Percentiles rank a stretch among this genome's conserved stretches.
phyloP scores from a whole-genome alignment of 2,329 filamentous ascomycete species.

The Xylaria sp. region DNA sequence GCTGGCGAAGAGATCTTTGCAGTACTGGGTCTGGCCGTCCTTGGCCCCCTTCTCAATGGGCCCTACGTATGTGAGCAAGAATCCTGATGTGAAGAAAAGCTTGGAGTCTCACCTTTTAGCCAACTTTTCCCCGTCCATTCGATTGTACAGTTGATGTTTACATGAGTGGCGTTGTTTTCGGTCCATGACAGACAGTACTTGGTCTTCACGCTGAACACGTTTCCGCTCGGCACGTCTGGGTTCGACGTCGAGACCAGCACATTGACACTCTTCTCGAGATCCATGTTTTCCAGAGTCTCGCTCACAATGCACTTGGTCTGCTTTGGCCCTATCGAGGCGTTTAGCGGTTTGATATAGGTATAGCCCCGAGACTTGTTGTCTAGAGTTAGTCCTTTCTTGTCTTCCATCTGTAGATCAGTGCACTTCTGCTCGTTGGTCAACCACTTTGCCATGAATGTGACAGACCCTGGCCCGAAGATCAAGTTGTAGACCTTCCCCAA shows the following conservation, averaged over 20 bases:
- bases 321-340: slow-evolving; percentile 81
- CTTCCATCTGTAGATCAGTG: slow-evolving; percentile 82
- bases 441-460: slow-evolving; percentile 83
- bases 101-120: slow-evolving; percentile 74
- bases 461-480: slow-evolving; percentile 81
- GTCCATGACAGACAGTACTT: slow-evolving; percentile 95
- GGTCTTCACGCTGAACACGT: slow-evolving; percentile 88
- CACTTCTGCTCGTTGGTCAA: slow-evolving; percentile 87
- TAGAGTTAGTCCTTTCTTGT: slow-evolving; percentile 74
- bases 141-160: slow-evolving; percentile 86
- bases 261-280: slow-evolving; percentile 84
- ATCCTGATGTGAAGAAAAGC: neutral
- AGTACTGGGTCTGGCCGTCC: slow-evolving; percentile 84
- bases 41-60: slow-evolving; percentile 95
- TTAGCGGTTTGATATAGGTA: slow-evolving; percentile 89
- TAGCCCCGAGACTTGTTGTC: slow-evolving; percentile 77
- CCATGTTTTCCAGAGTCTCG: slow-evolving; percentile 80
- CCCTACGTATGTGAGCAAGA: slow-evolving; percentile 55
- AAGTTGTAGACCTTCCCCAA: slow-evolving; percentile 89
- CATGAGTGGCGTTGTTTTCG: slow-evolving; percentile 78
- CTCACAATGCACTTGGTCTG: slow-evolving; percentile 93
- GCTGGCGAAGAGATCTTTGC: slow-evolving; percentile 75
- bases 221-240: slow-evolving; percentile 93
- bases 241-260: slow-evolving; percentile 85
- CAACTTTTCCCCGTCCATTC: slow-evolving; percentile 99